Conservation (phyloP, 2,329 filamentous ascomycete species). For the Trichophyton verrucosum region DNA sequence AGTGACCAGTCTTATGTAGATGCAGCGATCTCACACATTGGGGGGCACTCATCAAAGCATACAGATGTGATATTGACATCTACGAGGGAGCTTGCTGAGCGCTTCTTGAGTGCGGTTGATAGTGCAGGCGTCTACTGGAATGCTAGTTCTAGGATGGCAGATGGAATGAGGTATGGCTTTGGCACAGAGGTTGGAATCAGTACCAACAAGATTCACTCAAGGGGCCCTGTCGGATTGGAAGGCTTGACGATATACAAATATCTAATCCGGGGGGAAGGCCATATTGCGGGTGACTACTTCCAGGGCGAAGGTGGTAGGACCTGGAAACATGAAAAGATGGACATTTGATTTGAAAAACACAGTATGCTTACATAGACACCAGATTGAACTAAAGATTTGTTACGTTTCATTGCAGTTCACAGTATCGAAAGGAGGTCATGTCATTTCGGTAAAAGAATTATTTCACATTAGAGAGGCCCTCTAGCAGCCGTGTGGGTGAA, state of each 20-base stretch:
- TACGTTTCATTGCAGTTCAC: background rate
- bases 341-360: conserved; percentile 12
- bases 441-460: background rate
- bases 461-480: conserved; percentile 3
- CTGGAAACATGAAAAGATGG: conserved; percentile 46
- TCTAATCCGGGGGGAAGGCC: conserved; percentile 69
- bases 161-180: conserved; percentile 95
- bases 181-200: conserved; percentile 97
- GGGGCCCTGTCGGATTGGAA: conserved; percentile 86
- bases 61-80: conserved; percentile 82
- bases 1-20: conserved; percentile 38
- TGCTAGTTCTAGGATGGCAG: conserved; percentile 82
- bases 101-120: conserved; percentile 76
- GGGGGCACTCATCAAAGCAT: conserved; percentile 81
- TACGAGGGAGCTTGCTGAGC: conserved; percentile 54
- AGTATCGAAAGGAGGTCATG: background rate
- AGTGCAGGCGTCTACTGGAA: conserved; percentile 96
- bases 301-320: conserved; percentile 40
- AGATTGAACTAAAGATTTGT: background rate
- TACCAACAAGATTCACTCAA: conserved; percentile 94
- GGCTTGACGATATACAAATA: conserved; percentile 98
- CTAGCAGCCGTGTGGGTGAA: background rate
- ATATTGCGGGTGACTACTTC: conserved; percentile 62
- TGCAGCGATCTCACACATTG: conserved; percentile 77
- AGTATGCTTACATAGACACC: background rate